These are phyloP conservation scores for Pyricularia grisea DNA, from an alignment of 2,329 filamentous ascomycete genomes.

Conservation along the genomic window DNA sequence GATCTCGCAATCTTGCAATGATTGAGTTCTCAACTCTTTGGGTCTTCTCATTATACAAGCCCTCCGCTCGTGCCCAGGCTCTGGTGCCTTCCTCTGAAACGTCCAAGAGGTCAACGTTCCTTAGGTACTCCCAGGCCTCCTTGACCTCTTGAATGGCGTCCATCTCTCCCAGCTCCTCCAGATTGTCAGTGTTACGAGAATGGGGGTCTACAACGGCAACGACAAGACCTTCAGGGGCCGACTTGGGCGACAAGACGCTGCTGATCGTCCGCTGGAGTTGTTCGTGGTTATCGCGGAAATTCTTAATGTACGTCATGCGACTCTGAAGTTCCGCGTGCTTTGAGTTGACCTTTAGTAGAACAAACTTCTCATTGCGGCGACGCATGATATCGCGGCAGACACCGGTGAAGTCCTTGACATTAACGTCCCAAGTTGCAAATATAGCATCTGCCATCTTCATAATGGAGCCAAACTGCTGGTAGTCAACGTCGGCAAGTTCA, in stretches of 20 bases:
- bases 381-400: slow-evolving; percentile 91
- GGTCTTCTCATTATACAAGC: slow-evolving; percentile 94
- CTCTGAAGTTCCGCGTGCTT: slow-evolving; percentile 85
- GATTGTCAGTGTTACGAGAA: slow-evolving; percentile 48
- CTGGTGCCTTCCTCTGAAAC: slow-evolving; percentile 84
- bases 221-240: slow-evolving; percentile 49
- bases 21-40: slow-evolving; percentile 98
- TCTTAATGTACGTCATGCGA: slow-evolving; percentile 84
- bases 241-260: slow-evolving; percentile 81
- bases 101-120: slow-evolving; percentile 91
- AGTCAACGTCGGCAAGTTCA: slow-evolving; percentile 85
- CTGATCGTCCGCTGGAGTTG: slow-evolving; percentile 94
- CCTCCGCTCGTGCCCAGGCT: slow-evolving; percentile 87
- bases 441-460: slow-evolving; percentile 80
- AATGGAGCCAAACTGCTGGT: slow-evolving; percentile 76
- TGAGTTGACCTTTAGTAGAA: slow-evolving; percentile 90
- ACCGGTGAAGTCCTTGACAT: slow-evolving; percentile 95
- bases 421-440: slow-evolving; percentile 90
- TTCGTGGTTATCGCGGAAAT: slow-evolving; percentile 94
- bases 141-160: slow-evolving; percentile 95
- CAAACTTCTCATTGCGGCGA: slow-evolving; percentile 93
- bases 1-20: slow-evolving; percentile 85
- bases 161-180: slow-evolving; percentile 90
- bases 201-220: slow-evolving; percentile 42
- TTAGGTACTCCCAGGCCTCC: slow-evolving; percentile 87